Evolutionary conservation across 2,329 filamentous ascomycete genomes (phyloP).

Genomic region (Tolypocladium pustulatum): DNA sequence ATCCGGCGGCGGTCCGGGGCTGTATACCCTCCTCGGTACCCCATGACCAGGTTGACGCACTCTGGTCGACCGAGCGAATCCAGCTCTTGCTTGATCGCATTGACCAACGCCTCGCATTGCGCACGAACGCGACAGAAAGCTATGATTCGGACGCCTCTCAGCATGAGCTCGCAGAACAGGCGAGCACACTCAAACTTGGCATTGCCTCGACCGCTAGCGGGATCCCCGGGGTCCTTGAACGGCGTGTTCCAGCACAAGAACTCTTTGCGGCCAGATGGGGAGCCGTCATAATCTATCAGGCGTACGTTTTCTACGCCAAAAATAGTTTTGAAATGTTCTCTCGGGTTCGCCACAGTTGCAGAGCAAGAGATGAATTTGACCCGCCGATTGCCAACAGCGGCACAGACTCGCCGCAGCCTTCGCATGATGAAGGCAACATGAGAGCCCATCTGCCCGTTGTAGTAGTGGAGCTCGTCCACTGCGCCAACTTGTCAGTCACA

Average conservation of each 20-base stretch:
- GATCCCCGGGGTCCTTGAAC: slow-evolving; percentile 79
- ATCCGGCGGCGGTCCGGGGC: slow-evolving; percentile 81
- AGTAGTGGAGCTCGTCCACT: slow-evolving; percentile 87
- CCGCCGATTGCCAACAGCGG: slow-evolving; percentile 73
- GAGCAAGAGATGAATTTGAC: slow-evolving; percentile 94
- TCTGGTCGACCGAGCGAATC: slow-evolving; percentile 62
- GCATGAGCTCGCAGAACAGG: slow-evolving; percentile 79
- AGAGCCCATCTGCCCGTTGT: slow-evolving; percentile 88
- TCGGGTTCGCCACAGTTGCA: slow-evolving; percentile 87
- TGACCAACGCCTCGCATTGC: slow-evolving; percentile 76
- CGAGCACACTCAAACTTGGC: slow-evolving; percentile 78
- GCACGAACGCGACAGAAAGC: slow-evolving; percentile 84
- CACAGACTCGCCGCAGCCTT: slow-evolving; percentile 75
- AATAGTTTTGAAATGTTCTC: slow-evolving; percentile 86
- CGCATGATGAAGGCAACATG: slow-evolving; percentile 95
- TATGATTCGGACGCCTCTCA: slow-evolving; percentile 83
- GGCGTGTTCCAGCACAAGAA: slow-evolving; percentile 98
- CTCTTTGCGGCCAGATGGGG: slow-evolving; percentile 80
- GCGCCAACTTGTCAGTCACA: neutral
- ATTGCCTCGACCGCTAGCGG: slow-evolving; percentile 75
- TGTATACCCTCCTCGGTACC: slow-evolving; percentile 90
- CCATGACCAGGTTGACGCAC: slow-evolving; percentile 75
- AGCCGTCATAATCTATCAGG: slow-evolving; percentile 84
- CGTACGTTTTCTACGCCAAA: slow-evolving; percentile 77
- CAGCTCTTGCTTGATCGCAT: slow-evolving; percentile 70